A percentile compares a stretch with the other conserved stretches of the same genome.
phyloP scores from a whole-genome alignment of 2,329 filamentous ascomycete species.

The Onygenales sp. region DNA sequence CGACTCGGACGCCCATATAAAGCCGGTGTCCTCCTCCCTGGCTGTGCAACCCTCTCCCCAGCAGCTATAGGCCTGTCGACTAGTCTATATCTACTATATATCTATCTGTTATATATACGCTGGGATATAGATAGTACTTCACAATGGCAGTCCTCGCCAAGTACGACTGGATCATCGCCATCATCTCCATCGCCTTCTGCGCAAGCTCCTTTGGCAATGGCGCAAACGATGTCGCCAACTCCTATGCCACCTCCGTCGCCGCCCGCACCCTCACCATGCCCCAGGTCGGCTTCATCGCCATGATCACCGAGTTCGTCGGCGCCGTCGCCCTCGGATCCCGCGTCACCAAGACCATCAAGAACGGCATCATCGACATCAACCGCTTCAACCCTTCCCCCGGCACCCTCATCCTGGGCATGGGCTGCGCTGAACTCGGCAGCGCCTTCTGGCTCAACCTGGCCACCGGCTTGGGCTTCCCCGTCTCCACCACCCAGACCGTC shows the following conservation, averaged over 20 bases:
- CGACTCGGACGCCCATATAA: no score
- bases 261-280: slow-evolving; percentile 44
- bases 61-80: no score
- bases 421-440: slow-evolving; percentile 25
- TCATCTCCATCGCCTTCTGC: slow-evolving; percentile 29
- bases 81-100: no score
- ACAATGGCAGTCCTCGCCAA: slow-evolving; percentile 12
- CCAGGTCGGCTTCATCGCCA: slow-evolving; percentile 41
- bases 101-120: no score
- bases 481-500: slow-evolving; percentile 34
- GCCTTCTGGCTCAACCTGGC: slow-evolving; percentile 29
- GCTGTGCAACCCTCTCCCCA: no score
- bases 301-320: slow-evolving; percentile 43
- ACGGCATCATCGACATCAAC: slow-evolving; percentile 32
- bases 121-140: no score
- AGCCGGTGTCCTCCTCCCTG: no score
- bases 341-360: slow-evolving; percentile 36
- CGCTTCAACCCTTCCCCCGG: slow-evolving; percentile 27
- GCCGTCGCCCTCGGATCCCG: slow-evolving; percentile 43
- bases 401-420: slow-evolving; percentile 32
- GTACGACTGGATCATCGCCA: slow-evolving; percentile 34
- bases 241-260: slow-evolving; percentile 45
- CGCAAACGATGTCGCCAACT: slow-evolving; percentile 45
- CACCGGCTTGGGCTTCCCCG: slow-evolving; percentile 27
- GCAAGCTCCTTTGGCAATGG: slow-evolving; percentile 29